phyloP scores from a whole-genome alignment of 768 basidiomycete species.

The Epithele typhae region DNA sequence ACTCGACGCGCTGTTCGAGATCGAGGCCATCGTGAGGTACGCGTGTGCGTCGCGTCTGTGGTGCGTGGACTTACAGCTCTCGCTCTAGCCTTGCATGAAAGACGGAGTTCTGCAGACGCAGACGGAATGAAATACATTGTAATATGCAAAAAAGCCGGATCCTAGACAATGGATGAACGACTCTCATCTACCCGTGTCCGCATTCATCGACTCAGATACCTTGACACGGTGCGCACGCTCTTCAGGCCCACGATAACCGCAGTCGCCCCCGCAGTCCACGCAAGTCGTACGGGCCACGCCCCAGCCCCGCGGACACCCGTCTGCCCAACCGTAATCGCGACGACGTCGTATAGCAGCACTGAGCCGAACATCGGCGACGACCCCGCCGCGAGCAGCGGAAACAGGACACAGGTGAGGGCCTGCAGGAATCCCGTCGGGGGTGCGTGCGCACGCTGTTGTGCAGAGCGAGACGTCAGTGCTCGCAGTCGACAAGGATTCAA shows the following conservation, averaged over 20 bases:
- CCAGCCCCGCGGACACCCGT: conserved; percentile 13
- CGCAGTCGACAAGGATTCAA: background rate
- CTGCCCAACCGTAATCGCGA: conserved; percentile 21
- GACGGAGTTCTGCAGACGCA: too few relatives aligned
- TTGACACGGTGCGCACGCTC: background rate
- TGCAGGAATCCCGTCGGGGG: conserved; percentile 17
- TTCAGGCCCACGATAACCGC: conserved; percentile 19
- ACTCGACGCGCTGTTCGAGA: conserved; percentile 87
- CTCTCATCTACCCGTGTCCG: too few relatives aligned
- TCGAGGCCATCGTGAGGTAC: conserved; percentile 83
- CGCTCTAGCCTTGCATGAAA: too few relatives aligned
- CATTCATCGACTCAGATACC: background rate
- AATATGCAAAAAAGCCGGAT: too few relatives aligned
- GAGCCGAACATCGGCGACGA: conserved; percentile 21
- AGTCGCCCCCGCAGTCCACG: conserved; percentile 20
- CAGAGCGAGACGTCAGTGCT: background rate
- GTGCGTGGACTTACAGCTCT: too few relatives aligned
- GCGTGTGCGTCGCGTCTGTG: background rate
- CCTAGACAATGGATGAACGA: too few relatives aligned
- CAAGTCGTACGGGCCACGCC: conserved; percentile 19
- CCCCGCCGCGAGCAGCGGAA: conserved; percentile 16
- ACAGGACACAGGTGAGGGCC: conserved; percentile 15
- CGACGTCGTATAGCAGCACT: conserved; percentile 19
- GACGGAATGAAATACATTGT: too few relatives aligned
- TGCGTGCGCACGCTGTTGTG: conserved; percentile 9